Conservation (phyloP, 2,329 filamentous ascomycete species). For the Lecanicillium sp. region DNA sequence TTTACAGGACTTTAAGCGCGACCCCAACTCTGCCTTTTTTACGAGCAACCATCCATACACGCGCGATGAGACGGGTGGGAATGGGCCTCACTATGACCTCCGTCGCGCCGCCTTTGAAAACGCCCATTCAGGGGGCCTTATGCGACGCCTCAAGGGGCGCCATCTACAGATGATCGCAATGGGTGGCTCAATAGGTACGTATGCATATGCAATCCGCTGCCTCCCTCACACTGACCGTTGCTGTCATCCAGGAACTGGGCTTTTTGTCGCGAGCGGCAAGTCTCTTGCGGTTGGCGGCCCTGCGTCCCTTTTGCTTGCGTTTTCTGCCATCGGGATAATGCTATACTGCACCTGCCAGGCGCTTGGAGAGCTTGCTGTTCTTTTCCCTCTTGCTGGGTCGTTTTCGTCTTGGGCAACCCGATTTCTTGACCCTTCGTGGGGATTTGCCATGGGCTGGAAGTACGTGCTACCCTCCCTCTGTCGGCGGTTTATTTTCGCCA, state of each 20-base stretch:
- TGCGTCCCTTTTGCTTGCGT: slow-evolving; percentile 63
- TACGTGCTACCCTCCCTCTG: too few species aligned
- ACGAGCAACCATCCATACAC: neutral
- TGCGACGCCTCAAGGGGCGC: slow-evolving; percentile 51
- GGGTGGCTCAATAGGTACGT: slow-evolving; percentile 67
- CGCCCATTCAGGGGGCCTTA: slow-evolving; percentile 6
- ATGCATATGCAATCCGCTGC: neutral
- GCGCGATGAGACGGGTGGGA: neutral
- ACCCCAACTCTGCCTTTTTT: neutral
- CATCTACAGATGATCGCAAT: slow-evolving; percentile 93
- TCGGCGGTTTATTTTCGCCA: neutral
- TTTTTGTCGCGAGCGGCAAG: slow-evolving; percentile 69
- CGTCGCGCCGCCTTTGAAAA: slow-evolving; percentile 6
- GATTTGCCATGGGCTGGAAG: slow-evolving; percentile 85
- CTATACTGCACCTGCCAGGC: slow-evolving; percentile 80
- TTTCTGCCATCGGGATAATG: slow-evolving; percentile 67
- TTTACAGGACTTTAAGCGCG: slow-evolving; percentile 4
- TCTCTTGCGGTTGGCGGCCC: slow-evolving; percentile 62
- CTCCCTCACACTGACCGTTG: neutral
- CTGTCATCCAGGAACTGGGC: slow-evolving; percentile 42
- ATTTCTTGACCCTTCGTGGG: slow-evolving; percentile 81
- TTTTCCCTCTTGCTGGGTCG: slow-evolving; percentile 76
- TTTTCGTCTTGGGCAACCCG: slow-evolving; percentile 80
- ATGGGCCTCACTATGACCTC: slow-evolving; percentile 6
- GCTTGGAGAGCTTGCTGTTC: slow-evolving; percentile 74